Evolutionary conservation across 805 yeast genomes (phyloP).

Genomic region (Brettanomyces anomalus): DNA sequence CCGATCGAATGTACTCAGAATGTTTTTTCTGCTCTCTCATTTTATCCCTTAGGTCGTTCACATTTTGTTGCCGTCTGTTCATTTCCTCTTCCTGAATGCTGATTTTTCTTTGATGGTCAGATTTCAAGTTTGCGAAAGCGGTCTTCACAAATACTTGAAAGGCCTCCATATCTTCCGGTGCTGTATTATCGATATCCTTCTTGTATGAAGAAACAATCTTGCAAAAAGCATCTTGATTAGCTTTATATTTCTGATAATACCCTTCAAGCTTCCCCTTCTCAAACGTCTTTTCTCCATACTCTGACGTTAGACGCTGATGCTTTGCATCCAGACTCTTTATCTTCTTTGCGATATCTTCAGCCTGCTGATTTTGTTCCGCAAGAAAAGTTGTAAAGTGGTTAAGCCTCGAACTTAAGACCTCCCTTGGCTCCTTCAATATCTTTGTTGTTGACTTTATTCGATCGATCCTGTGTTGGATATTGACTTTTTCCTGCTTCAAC

Average conservation of each 20-base stretch:
- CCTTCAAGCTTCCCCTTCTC: constrained; percentile 48
- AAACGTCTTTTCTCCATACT: constrained; percentile 31
- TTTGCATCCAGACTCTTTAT: constrained; percentile 10
- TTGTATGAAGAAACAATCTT: not conserved
- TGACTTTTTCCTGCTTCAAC: constrained; percentile 36
- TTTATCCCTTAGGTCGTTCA: constrained; percentile 20
- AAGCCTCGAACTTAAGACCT: constrained; percentile 30
- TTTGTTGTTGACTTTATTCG: constrained; percentile 41
- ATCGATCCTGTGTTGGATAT: constrained; percentile 40
- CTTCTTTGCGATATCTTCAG: constrained; percentile 7
- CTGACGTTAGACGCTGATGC: constrained; percentile 19
- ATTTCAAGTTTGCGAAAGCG: not conserved
- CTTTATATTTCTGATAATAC: constrained; percentile 16
- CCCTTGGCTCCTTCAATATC: constrained; percentile 35
- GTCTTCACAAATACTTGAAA: not conserved
- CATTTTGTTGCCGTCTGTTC: constrained; percentile 1
- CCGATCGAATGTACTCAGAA: constrained; percentile 31
- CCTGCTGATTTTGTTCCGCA: constrained; percentile 16
- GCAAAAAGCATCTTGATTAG: constrained; percentile 5
- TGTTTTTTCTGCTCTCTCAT: constrained; percentile 36
- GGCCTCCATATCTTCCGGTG: not conserved
- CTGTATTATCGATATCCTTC: not conserved
- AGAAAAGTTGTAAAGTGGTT: constrained; percentile 31
- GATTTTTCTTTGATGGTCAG: not conserved
- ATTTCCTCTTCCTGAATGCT: constrained; percentile 4